These are phyloP conservation scores for Cladosporium colombiae DNA, from an alignment of 2,329 filamentous ascomycete species.

Conservation along the genomic window DNA sequence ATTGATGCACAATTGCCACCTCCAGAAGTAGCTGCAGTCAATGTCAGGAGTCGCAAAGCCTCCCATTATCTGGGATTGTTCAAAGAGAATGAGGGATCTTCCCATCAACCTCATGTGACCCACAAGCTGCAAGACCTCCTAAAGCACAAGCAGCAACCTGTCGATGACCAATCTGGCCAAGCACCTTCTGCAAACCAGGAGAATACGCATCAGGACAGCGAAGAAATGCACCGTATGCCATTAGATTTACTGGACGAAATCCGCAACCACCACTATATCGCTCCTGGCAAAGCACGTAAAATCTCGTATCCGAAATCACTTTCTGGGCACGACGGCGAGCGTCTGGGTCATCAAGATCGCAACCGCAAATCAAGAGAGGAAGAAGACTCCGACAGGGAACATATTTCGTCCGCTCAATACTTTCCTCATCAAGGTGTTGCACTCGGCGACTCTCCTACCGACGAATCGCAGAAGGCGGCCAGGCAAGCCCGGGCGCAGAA, in stretches of 20 bases:
- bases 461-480: conserved; percentile 20
- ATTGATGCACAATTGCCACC: conserved; percentile 65
- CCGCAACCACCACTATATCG: conserved; percentile 55
- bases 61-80: conserved; percentile 67
- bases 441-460: conserved; percentile 41
- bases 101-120: conserved; percentile 5
- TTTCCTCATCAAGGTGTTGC: conserved; percentile 68
- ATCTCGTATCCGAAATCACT: conserved; percentile 43
- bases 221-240: conserved; percentile 43
- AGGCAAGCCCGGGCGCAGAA: conserved; percentile 19
- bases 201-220: not conserved
- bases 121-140: conserved; percentile 14
- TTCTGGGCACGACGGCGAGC: conserved; percentile 25
- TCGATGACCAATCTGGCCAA: not conserved
- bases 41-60: conserved; percentile 64
- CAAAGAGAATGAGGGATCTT: conserved; percentile 45
- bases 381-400: conserved; percentile 72
- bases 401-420: conserved; percentile 84
- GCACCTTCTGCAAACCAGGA: not conserved
- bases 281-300: conserved; percentile 47
- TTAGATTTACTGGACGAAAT: conserved; percentile 58
- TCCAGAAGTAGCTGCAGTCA: conserved; percentile 51
- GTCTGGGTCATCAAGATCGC: conserved; percentile 21
- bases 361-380: conserved; percentile 27
- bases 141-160: conserved; percentile 10